Evolutionary conservation across 148 eudicot species (phyloP).

Genomic region (Rhododendron griersonianum): DNA sequence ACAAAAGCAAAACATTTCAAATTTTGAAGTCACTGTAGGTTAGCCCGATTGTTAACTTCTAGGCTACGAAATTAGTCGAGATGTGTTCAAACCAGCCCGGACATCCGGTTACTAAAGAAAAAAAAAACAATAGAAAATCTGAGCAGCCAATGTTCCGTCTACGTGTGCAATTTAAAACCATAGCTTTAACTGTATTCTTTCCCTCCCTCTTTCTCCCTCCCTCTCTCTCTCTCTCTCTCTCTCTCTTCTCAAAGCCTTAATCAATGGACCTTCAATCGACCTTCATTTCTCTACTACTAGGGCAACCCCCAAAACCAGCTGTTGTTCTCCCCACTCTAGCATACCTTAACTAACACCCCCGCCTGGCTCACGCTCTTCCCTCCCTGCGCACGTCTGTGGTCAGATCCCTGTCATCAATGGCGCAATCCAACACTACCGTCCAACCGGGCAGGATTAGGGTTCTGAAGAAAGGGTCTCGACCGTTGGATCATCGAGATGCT

Average conservation of each 20-base stretch:
- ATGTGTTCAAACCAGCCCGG: too few species aligned
- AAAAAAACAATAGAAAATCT: too few species aligned
- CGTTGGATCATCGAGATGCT: slow-evolving; percentile 12
- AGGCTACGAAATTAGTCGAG: too few species aligned
- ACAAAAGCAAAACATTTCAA: too few species aligned
- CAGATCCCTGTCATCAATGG: slow-evolving; percentile 18
- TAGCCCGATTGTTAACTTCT: too few species aligned
- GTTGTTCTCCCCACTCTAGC: too few species aligned
- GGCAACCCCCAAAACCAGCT: background rate
- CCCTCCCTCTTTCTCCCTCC: background rate
- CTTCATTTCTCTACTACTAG: background rate
- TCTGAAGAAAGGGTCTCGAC: slow-evolving; percentile 39
- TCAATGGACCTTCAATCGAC: background rate
- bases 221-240: background rate
- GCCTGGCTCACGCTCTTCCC: too few species aligned
- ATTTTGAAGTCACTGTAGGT: too few species aligned
- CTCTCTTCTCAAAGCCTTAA: background rate
- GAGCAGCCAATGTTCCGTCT: background rate
- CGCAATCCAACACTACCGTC: slow-evolving; percentile 20
- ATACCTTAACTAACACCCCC: too few species aligned
- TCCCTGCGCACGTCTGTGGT: background rate
- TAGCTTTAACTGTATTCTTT: background rate
- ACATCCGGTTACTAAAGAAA: too few species aligned
- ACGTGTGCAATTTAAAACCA: background rate
- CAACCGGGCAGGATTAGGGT: slow-evolving; percentile 68